Base-by-base conservation (phyloP, 257 asterid genomes). In the Plantago elongata region DNA sequence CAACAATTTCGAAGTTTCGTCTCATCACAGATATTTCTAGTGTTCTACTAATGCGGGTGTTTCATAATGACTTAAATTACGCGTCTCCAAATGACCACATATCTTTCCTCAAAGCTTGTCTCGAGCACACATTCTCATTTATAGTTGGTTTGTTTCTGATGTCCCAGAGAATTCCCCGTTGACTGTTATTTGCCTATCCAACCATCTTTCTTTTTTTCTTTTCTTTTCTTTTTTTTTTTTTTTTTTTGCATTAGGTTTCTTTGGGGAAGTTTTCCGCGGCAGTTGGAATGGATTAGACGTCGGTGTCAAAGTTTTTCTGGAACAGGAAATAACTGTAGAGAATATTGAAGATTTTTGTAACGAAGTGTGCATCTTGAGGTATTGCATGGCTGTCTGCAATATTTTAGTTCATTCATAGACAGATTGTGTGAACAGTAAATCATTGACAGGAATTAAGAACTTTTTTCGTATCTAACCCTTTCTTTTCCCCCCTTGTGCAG, bases 261-360 rank as follows among this genome's bases (percentile, higher is more conserved):
- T 85, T 74, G 96, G 98, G 52, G 98, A 90, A 80, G 96, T 90
- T 62, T 90, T 90, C 52, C 90, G 91, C 66, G 95, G 96, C 54
- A 71, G 68, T 48, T 90, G 98, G 98, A 88, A 84, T 61, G 96
- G 98, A 45, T 73, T 82, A 60, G 89, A 88, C 66, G 94, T 90
- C 22, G 95, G 83, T 46, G 73, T 90, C 70, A 90, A 90, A 76
- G 83, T 88, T 65, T 82, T 85, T 65, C 74, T 88, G 16, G 96
- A 88, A 66, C 96, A 90, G 75, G 98, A 88, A 59, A 75, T 78
- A 62, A 87, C 83, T 46, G 81, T 72, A 45, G 98, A 90, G 70
- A 90, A 83, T 72, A 79, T 88, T 66, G 95, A 90, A 80, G 98
- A 88, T 73, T 88, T 90, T 78, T 86, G 93, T 78, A 90, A 86